These are phyloP conservation scores for Stevia rebaudiana DNA, from an alignment of 140 eudicot genomes.

Conservation along the genomic window DNA sequence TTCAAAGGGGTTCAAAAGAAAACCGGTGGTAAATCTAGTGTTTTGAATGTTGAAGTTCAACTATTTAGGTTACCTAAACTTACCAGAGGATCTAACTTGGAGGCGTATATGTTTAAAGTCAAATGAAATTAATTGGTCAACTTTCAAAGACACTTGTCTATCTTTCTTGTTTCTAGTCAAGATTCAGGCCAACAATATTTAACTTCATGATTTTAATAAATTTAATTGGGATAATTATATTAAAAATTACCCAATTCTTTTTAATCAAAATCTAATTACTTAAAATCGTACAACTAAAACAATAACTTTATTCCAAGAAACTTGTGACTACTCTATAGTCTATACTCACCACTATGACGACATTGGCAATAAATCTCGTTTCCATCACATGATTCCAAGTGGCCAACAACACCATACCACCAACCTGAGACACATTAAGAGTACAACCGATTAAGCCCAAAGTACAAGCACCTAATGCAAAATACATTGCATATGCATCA, in stretches of 20 bases:
- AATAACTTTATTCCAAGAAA: slow-evolving; percentile 3
- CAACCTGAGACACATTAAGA: slow-evolving; percentile 56
- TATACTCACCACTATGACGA: slow-evolving; percentile 62
- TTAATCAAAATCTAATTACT: neutral
- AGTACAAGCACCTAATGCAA: slow-evolving; percentile 19
- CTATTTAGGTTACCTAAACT: slow-evolving; percentile 19
- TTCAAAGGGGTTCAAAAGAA: no score
- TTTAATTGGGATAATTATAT: neutral
- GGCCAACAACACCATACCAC: slow-evolving; percentile 99
- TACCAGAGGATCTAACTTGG: slow-evolving; percentile 15
- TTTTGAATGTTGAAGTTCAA: neutral
- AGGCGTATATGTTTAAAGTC: neutral
- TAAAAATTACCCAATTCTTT: neutral
- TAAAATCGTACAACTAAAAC: neutral
- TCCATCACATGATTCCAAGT: slow-evolving; percentile 70
- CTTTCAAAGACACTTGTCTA: slow-evolving; percentile 17
- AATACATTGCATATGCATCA: neutral
- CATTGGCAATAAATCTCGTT: slow-evolving; percentile 68
- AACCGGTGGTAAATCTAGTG: neutral
- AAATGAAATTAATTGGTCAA: slow-evolving; percentile 16
- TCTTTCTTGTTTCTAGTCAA: slow-evolving; percentile 10
- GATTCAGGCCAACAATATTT: slow-evolving; percentile 28
- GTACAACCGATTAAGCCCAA: slow-evolving; percentile 17
- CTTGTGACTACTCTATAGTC: slow-evolving; percentile 5
- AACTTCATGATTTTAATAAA: slow-evolving; percentile 6